Evolutionary conservation across 495 filamentous ascomycete genomes (phyloP).

Genomic region (Aspergillus diversus): DNA sequence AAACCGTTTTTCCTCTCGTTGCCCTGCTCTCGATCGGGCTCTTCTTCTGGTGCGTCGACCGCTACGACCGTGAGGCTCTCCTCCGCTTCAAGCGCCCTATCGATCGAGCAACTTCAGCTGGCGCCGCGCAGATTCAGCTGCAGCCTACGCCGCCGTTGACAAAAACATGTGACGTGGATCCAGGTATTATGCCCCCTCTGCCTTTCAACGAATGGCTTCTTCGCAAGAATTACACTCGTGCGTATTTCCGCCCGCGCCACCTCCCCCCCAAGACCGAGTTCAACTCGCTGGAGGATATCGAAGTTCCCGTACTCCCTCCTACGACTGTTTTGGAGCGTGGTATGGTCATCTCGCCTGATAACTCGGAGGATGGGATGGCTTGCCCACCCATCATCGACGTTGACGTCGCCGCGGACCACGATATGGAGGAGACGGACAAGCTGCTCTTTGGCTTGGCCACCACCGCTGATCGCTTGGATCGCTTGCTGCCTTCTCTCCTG

Average conservation of each 20-base stretch:
- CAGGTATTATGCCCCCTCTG: constrained; percentile 41
- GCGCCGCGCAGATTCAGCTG: constrained; percentile 29
- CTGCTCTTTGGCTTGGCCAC: constrained; percentile 55
- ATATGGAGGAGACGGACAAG: constrained; percentile 54
- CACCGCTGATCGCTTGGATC: constrained; percentile 54
- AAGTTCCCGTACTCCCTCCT: constrained; percentile 47
- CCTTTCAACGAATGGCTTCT: constrained; percentile 50
- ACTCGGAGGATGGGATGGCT: constrained; percentile 39
- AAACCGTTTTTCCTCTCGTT: constrained; percentile 49
- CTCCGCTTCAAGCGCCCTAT: constrained; percentile 46
- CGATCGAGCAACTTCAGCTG: constrained; percentile 34
- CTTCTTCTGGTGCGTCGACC: constrained; percentile 52
- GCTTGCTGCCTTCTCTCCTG: constrained; percentile 49
- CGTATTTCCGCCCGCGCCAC: constrained; percentile 49
- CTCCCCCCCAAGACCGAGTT: constrained; percentile 46
- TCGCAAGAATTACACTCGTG: constrained; percentile 54
- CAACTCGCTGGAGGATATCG: constrained; percentile 46
- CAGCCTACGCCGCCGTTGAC: constrained; percentile 23
- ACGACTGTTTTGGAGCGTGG: constrained; percentile 53
- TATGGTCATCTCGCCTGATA: constrained; percentile 46
- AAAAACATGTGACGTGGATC: constrained; percentile 42
- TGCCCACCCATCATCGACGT: constrained; percentile 53
- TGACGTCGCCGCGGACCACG: constrained; percentile 45
- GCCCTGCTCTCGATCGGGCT: constrained; percentile 49
- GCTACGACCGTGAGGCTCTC: constrained; percentile 48